Evolutionary conservation across 2,329 filamentous ascomycete genomes (phyloP).

Genomic region (Exophiala phaeomuriformis): DNA sequence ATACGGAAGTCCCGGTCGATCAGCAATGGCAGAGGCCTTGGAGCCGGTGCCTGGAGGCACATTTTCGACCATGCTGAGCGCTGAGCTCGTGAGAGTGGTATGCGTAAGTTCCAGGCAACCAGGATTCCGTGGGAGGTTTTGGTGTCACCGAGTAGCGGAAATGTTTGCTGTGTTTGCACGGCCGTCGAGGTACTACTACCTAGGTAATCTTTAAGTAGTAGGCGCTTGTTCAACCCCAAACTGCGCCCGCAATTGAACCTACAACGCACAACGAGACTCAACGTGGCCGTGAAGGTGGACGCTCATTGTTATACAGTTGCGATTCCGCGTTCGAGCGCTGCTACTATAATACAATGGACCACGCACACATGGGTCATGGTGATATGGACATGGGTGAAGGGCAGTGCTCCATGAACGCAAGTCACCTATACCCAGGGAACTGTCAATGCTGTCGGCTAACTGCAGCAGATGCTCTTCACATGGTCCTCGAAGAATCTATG

Average conservation of each 20-base stretch:
- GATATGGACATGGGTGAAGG: slow-evolving; percentile 51
- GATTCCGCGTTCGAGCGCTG: background rate
- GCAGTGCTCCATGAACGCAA: slow-evolving; percentile 86
- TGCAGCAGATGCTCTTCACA: slow-evolving; percentile 84
- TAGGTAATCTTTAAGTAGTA: background rate
- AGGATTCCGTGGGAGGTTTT: too few species aligned
- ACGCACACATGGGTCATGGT: slow-evolving; percentile 47
- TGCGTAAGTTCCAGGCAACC: too few species aligned
- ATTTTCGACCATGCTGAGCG: slow-evolving; percentile 37
- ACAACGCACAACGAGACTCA: background rate
- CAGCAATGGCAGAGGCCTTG: slow-evolving; percentile 24
- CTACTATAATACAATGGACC: slow-evolving; percentile 21
- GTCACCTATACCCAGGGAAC: slow-evolving; percentile 29
- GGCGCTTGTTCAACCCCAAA: background rate
- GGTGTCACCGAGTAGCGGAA: background rate
- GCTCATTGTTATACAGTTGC: background rate
- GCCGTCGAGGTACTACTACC: slow-evolving; percentile 32
- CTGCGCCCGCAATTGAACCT: background rate
- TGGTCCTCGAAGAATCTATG: slow-evolving; percentile 92
- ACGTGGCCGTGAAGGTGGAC: background rate
- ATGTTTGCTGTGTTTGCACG: slow-evolving; percentile 4
- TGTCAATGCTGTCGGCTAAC: slow-evolving; percentile 7
- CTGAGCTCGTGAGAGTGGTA: background rate
- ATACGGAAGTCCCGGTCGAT: slow-evolving; percentile 50
- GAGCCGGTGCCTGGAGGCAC: slow-evolving; percentile 30